Conservation (phyloP, 78 protist genomes). For the Polysphondylium violaceum region DNA sequence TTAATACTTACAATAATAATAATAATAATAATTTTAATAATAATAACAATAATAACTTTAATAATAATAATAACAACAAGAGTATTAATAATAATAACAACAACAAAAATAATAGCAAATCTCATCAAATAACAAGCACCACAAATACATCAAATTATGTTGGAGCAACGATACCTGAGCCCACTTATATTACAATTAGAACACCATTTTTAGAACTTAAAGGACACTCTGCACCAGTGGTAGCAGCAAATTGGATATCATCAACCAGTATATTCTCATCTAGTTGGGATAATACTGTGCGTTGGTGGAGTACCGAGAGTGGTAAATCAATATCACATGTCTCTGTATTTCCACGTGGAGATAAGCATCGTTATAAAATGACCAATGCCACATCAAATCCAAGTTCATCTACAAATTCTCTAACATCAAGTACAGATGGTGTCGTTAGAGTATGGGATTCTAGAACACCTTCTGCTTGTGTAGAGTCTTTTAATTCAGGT, state of each 20-base stretch:
- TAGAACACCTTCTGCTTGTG: not conserved
- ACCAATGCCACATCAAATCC: constrained; percentile 38
- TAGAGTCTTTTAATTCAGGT: constrained; percentile 38
- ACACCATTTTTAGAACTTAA: constrained; percentile 48
- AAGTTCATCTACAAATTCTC: not conserved
- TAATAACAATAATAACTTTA: not conserved
- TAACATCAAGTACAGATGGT: constrained; percentile 61
- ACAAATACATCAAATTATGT: not conserved
- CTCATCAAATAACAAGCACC: not conserved
- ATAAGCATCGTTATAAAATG: not conserved
- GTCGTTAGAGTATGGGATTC: constrained; percentile 46
- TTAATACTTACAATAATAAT: constrained; percentile 1
- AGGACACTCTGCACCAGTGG: constrained; percentile 57
- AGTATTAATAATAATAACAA: constrained; percentile 29
- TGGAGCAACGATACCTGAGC: constrained; percentile 2
- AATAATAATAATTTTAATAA: constrained; percentile 6
- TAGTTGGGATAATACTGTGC: constrained; percentile 65
- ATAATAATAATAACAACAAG: constrained; percentile 17
- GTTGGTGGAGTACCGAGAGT: constrained; percentile 67
- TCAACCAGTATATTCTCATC: constrained; percentile 4
- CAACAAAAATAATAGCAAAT: not conserved
- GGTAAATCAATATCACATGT: constrained; percentile 25
- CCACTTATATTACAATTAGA: constrained; percentile 16
- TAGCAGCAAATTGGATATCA: constrained; percentile 44
- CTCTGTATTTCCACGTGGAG: too few relatives aligned